Conservation (phyloP, 495 filamentous ascomycete species). For the Penicillium dipodomyicola region DNA sequence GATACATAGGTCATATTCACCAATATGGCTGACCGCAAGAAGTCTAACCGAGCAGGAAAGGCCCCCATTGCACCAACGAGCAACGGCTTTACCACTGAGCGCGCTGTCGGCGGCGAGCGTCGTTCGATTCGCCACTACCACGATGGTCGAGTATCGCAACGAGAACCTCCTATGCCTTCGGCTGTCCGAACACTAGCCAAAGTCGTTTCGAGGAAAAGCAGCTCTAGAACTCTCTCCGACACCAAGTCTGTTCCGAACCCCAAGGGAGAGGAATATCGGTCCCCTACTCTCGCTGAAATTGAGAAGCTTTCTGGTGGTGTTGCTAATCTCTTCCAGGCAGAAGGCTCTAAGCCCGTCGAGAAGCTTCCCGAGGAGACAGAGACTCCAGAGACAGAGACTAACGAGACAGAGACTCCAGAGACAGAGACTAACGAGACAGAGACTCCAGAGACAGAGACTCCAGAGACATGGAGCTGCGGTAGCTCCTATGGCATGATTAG, state of each 20-base stretch:
- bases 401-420: not conserved
- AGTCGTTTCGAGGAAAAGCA: not conserved
- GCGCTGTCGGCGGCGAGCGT: not conserved
- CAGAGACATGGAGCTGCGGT: not conserved
- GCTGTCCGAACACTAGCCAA: not conserved
- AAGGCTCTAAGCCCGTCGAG: not conserved
- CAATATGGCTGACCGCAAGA: not conserved
- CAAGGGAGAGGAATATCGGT: not conserved
- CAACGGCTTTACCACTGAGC: not conserved
- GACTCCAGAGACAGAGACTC: not conserved
- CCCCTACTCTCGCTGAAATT: not conserved
- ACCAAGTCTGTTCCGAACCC: not conserved
- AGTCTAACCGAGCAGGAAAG: not conserved
- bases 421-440: no score
- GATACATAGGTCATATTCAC: not conserved
- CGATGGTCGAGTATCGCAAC: constrained; percentile 1
- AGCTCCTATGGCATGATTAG: not conserved
- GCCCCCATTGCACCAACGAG: not conserved
- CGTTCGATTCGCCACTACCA: not conserved
- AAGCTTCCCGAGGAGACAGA: not conserved
- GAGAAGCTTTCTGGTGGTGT: not conserved
- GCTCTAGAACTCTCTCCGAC: no score
- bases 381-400: not conserved
- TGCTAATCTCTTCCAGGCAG: not conserved
- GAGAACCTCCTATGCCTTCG: not conserved